Conservation (phyloP, 495 filamentous ascomycete genomes). For the Penicillium psychrofluorescens region DNA sequence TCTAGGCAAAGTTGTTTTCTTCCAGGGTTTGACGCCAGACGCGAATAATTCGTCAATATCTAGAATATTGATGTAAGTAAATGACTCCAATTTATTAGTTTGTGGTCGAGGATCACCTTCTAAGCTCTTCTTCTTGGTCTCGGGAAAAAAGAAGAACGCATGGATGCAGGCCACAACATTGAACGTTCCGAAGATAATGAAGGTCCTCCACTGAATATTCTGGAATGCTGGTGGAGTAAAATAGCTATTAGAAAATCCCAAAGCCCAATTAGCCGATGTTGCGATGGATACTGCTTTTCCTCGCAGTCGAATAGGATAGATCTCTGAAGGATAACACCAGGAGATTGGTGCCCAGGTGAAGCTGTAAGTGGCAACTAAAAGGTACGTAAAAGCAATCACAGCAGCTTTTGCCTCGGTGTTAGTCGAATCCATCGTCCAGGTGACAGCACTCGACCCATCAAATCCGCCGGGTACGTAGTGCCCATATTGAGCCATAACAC, state of each 20-base stretch:
- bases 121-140: conserved; percentile 31
- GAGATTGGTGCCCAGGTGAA: conserved; percentile 50
- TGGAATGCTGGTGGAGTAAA: conserved; percentile 59
- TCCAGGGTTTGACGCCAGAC: too few species aligned
- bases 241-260: conserved; percentile 63
- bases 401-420: conserved; percentile 20
- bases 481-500: conserved; percentile 41
- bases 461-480: conserved; percentile 32
- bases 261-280: conserved; percentile 60
- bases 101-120: too few species aligned
- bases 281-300: conserved; percentile 53
- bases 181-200: conserved; percentile 62
- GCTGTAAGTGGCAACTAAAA: conserved; percentile 49
- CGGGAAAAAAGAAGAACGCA: conserved; percentile 62
- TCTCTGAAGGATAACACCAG: conserved; percentile 53
- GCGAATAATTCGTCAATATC: too few species aligned
- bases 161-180: conserved; percentile 55
- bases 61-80: too few species aligned
- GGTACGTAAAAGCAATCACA: conserved; percentile 49
- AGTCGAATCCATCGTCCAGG: conserved; percentile 15
- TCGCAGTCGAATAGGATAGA: conserved; percentile 50
- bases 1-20: too few species aligned
- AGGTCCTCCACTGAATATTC: conserved; percentile 56
- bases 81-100: too few species aligned
- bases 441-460: conserved; percentile 14